A percentile compares a stretch with the other conserved stretches of the same genome.
Conservation (phyloP, 2,329 filamentous ascomycete species). For the Daldinia sp. region DNA sequence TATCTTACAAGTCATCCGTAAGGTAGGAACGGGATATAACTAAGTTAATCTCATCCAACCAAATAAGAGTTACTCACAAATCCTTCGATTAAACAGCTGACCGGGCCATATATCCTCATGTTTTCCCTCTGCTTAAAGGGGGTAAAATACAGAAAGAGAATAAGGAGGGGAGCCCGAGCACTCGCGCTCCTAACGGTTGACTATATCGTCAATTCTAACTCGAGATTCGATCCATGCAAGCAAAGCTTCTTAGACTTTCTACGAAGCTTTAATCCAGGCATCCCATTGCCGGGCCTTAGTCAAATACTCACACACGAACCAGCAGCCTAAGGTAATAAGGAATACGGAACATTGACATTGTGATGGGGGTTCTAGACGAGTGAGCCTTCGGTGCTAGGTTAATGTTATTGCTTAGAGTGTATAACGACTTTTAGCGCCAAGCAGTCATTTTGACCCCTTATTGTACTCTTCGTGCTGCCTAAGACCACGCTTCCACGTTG, state of each 20-base stretch:
- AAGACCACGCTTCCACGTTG: too few species aligned
- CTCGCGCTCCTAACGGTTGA: background rate
- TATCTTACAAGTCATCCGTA: too few species aligned
- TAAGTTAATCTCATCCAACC: too few species aligned
- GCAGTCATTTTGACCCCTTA: background rate
- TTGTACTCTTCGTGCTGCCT: background rate
- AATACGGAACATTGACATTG: background rate
- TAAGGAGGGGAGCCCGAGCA: too few species aligned
- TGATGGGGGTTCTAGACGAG: background rate
- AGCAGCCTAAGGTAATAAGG: background rate
- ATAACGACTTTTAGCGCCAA: background rate
- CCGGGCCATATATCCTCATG: background rate
- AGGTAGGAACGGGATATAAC: too few species aligned
- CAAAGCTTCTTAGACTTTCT: background rate
- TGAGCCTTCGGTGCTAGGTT: background rate
- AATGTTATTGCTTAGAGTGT: background rate
- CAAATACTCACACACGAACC: background rate
- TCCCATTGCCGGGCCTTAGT: background rate
- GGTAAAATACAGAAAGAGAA: background rate
- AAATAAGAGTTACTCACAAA: too few species aligned
- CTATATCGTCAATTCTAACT: background rate
- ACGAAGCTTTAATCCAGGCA: background rate
- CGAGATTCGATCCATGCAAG: background rate
- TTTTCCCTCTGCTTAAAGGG: background rate
- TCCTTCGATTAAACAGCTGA: too few species aligned